These are phyloP conservation scores for Trametes sanguinea DNA, from an alignment of 768 basidiomycete genomes.

Conservation along the genomic window DNA sequence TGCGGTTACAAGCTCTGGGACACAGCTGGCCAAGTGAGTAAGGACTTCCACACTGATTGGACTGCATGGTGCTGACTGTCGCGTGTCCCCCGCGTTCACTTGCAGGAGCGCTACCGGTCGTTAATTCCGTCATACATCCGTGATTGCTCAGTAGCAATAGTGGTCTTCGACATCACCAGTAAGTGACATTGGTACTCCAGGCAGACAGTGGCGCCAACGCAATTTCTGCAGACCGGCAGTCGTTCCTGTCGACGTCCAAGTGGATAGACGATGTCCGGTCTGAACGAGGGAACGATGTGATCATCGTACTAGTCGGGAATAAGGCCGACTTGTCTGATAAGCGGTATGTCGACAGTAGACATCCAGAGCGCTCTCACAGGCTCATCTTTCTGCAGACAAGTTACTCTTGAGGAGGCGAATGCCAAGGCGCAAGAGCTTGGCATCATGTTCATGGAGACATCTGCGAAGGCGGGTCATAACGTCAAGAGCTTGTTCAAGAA, in stretches of 20 bases:
- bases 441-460: constrained; percentile 99
- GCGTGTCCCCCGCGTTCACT: constrained; percentile 3
- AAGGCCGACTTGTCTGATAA: constrained; percentile 99
- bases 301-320: constrained; percentile 97
- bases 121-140: constrained; percentile 98
- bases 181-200: constrained; percentile 33
- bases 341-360: constrained; percentile 55
- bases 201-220: neutral
- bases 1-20: constrained; percentile 99
- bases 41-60: neutral
- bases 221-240: constrained; percentile 73
- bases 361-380: neutral
- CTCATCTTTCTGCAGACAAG: constrained; percentile 66
- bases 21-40: constrained; percentile 86
- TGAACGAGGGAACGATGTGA: constrained; percentile 96
- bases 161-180: constrained; percentile 99
- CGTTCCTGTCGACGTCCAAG: constrained; percentile 97
- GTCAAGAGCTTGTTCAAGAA: constrained; percentile 99
- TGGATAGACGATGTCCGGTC: constrained; percentile 99
- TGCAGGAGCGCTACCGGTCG: constrained; percentile 92
- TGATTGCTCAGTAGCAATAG: constrained; percentile 97
- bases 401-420: constrained; percentile 97
- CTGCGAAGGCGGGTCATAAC: constrained; percentile 98
- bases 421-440: constrained; percentile 85
- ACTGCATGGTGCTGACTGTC: neutral